Conservation (phyloP, 345 rosid genomes). For the Diplotaxis tenuifolia region DNA sequence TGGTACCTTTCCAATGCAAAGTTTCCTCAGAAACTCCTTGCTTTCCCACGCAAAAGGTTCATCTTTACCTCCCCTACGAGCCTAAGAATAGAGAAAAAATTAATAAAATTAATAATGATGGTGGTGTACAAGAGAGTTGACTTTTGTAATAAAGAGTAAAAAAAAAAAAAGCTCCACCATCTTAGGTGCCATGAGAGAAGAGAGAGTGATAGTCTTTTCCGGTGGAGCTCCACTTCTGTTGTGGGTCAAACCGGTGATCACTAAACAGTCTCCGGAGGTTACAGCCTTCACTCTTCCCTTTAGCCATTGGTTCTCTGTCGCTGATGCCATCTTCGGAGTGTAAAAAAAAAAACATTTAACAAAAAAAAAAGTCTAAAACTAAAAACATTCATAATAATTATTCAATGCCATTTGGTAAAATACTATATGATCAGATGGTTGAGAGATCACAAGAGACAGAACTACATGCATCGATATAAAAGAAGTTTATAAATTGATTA, state of each 20-base stretch:
- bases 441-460: too few species aligned
- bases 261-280: constrained; percentile 81
- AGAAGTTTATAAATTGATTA: background rate
- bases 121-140: background rate
- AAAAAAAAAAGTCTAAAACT: background rate
- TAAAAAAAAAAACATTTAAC: background rate
- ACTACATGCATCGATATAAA: constrained; percentile 17
- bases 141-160: background rate
- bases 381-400: background rate
- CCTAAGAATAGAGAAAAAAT: constrained; percentile 33
- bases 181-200: constrained; percentile 81
- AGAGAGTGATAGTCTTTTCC: constrained; percentile 74
- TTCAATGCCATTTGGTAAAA: background rate
- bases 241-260: constrained; percentile 55
- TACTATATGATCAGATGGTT: background rate
- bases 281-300: constrained; percentile 86
- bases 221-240: constrained; percentile 74
- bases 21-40: constrained; percentile 86
- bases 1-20: constrained; percentile 91
- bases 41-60: constrained; percentile 98
- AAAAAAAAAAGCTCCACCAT: constrained; percentile 65
- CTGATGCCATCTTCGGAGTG: constrained; percentile 44
- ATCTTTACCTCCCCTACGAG: constrained; percentile 80
- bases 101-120: too few species aligned
- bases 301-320: constrained; percentile 51